Evolutionary conservation across 129 eudicot genomes (phyloP).

Genomic region (Artemisia argyi): DNA sequence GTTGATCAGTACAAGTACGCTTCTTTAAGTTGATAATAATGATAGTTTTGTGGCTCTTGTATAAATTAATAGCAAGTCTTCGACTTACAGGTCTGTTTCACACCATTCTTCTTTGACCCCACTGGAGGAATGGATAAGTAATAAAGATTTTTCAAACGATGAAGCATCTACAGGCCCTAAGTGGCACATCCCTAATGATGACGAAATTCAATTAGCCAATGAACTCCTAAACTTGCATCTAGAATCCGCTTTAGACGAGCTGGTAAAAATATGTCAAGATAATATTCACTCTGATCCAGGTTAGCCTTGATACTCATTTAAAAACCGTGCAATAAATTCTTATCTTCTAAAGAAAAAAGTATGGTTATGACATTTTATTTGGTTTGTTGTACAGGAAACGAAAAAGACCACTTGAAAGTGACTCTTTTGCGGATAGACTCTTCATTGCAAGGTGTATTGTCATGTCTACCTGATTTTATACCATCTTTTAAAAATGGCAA

Average conservation of each 20-base stretch:
- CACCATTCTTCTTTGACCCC: slow-evolving; percentile 51
- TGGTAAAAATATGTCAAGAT: slow-evolving; percentile 72
- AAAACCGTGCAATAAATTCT: too few species aligned
- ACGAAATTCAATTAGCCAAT: slow-evolving; percentile 85
- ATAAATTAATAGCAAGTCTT: background rate
- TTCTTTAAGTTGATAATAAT: slow-evolving; percentile 5
- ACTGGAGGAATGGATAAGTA: slow-evolving; percentile 86
- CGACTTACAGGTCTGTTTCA: slow-evolving; percentile 63
- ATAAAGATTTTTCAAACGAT: slow-evolving; percentile 63
- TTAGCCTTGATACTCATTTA: slow-evolving; percentile 4
- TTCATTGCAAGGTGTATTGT: slow-evolving; percentile 90
- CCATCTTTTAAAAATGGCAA: slow-evolving; percentile 61
- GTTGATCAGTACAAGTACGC: slow-evolving; percentile 89
- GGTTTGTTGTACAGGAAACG: slow-evolving; percentile 62
- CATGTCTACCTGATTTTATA: slow-evolving; percentile 93
- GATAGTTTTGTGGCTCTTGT: background rate
- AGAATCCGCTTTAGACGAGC: slow-evolving; percentile 79
- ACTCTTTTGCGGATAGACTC: slow-evolving; percentile 92
- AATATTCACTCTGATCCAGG: slow-evolving; percentile 94
- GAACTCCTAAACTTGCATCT: slow-evolving; percentile 82
- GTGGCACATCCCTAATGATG: slow-evolving; percentile 85
- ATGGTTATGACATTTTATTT: background rate
- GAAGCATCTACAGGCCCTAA: slow-evolving; percentile 54
- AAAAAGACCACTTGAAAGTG: slow-evolving; percentile 98
- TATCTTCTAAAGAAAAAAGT: too few species aligned